Base-by-base conservation (phyloP, 345 rosid genomes). In the Arabidopsis arenosa region DNA sequence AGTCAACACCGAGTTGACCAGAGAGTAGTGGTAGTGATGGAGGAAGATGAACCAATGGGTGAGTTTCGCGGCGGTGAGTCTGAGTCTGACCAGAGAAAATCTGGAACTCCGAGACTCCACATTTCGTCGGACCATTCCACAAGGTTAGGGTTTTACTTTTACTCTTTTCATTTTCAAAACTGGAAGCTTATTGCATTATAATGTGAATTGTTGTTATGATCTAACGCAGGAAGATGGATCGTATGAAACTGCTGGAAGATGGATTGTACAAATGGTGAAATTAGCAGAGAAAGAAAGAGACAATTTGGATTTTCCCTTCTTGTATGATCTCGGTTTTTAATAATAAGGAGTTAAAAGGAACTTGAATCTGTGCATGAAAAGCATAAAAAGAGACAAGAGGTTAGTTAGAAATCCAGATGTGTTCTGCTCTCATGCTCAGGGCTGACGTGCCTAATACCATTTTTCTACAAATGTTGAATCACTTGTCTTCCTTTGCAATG, bases 101-200 rank as follows among this genome's bases (percentile, higher is more conserved):
- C 85, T 9, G 75, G 81, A 77, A 74, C 75, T 18, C 88, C 96
- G 66, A 88, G 98, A 83, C 89, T 92, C 21, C 89, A 90, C 80
- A 94, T 94, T 39, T 90, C 61, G 98, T 94, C 67, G 97, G 98
- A 62, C 98, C 97, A 57, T 94, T 94, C 66, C 98, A 94, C 85
- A 94, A 94, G n/a, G n/a, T n/a, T n/a, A n/a, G n/a, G n/a, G n/a
- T n/a, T n/a, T n/a, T n/a, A n/a, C n/a, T n/a, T n/a, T n/a, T n/a
- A n/a, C n/a, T n/a, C n/a, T n/a, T n/a, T n/a, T n/a, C n/a, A n/a
- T n/a, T n/a, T n/a, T n/a, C n/a, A n/a, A n/a, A n/a, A n/a, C n/a
- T n/a, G n/a, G n/a, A n/a, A n/a, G n/a, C 63, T 40, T 39, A 2
- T 12, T 43, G 47, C 3, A 43, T 12, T 3, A 43, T 12, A 13